Evolutionary conservation across 2,329 filamentous ascomycete species (phyloP).

Genomic region (Leptoxyphium fumago): DNA sequence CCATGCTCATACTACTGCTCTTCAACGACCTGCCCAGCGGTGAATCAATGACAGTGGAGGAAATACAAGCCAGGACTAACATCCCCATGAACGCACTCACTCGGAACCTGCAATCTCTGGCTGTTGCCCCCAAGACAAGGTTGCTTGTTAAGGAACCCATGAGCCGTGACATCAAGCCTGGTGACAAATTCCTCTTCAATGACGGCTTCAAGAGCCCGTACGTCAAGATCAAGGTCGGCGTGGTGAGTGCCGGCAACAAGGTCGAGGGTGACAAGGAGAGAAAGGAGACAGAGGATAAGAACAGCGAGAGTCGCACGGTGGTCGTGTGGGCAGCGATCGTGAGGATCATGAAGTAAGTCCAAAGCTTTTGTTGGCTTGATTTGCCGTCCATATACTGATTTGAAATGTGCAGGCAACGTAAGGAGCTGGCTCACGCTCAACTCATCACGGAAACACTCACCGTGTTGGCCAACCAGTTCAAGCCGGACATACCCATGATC

Average conservation of each 20-base stretch:
- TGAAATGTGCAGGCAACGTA: slow-evolving; percentile 45
- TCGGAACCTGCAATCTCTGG: slow-evolving; percentile 65
- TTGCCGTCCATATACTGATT: slow-evolving; percentile 15
- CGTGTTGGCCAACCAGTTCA: slow-evolving; percentile 56
- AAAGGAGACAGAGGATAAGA: slow-evolving; percentile 60
- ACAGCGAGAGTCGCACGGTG: slow-evolving; percentile 54
- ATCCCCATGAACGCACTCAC: slow-evolving; percentile 62
- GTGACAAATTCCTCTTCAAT: slow-evolving; percentile 74
- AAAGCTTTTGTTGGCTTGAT: slow-evolving; percentile 1
- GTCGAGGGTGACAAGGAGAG: slow-evolving; percentile 59
- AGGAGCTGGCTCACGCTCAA: slow-evolving; percentile 52
- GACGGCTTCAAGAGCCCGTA: slow-evolving; percentile 65
- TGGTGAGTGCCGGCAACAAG: slow-evolving; percentile 67
- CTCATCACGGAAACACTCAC: slow-evolving; percentile 57
- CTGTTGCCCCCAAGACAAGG: slow-evolving; percentile 68
- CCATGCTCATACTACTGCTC: slow-evolving; percentile 74
- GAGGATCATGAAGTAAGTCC: slow-evolving; percentile 71
- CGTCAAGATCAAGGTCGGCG: slow-evolving; percentile 77
- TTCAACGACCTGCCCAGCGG: slow-evolving; percentile 62
- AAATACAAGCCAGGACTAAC: slow-evolving; percentile 69
- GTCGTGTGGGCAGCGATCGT: slow-evolving; percentile 65
- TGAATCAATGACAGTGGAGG: slow-evolving; percentile 44
- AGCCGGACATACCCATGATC: slow-evolving; percentile 61
- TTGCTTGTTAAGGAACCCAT: slow-evolving; percentile 69
- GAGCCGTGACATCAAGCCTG: slow-evolving; percentile 59